Evolutionary conservation across 441 rosid species (phyloP).

Genomic region (Adansonia rubrostipa): DNA sequence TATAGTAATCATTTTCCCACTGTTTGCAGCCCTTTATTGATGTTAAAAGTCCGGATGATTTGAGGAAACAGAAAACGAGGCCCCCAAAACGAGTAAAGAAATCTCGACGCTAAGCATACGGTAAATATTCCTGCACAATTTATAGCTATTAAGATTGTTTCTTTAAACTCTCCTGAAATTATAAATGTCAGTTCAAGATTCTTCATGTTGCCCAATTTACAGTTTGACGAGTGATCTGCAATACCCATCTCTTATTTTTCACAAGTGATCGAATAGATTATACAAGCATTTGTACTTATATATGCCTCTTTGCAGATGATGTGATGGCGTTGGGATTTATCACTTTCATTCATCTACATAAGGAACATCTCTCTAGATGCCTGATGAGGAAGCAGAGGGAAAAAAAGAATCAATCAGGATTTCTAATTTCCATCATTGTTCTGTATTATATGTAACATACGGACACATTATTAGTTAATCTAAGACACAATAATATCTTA

Average conservation of each 20-base stretch:
- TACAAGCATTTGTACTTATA: neutral
- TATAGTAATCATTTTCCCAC: neutral
- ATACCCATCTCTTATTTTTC: neutral
- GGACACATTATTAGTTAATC: neutral
- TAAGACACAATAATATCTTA: neutral
- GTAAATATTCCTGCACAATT: slow-evolving; percentile 24
- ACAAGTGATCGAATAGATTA: neutral
- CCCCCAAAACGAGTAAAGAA: slow-evolving; percentile 66
- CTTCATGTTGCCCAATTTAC: slow-evolving; percentile 8
- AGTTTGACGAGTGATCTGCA: neutral
- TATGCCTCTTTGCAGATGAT: slow-evolving; percentile 23
- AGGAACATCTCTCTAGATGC: slow-evolving; percentile 13
- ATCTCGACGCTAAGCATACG: slow-evolving; percentile 45
- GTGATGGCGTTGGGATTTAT: neutral
- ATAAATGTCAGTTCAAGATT: neutral
- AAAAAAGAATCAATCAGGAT: neutral
- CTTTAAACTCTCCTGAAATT: neutral
- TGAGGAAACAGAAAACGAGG: slow-evolving; percentile 35
- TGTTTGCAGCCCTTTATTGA: slow-evolving; percentile 71
- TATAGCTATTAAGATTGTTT: neutral
- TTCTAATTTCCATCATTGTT: neutral
- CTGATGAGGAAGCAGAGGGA: neutral
- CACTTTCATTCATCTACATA: neutral
- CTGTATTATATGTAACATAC: slow-evolving; percentile 14
- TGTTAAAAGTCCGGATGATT: slow-evolving; percentile 54